phyloP scores from a whole-genome alignment of 176 grass and related monocot species.

The Oryza brachyantha region DNA sequence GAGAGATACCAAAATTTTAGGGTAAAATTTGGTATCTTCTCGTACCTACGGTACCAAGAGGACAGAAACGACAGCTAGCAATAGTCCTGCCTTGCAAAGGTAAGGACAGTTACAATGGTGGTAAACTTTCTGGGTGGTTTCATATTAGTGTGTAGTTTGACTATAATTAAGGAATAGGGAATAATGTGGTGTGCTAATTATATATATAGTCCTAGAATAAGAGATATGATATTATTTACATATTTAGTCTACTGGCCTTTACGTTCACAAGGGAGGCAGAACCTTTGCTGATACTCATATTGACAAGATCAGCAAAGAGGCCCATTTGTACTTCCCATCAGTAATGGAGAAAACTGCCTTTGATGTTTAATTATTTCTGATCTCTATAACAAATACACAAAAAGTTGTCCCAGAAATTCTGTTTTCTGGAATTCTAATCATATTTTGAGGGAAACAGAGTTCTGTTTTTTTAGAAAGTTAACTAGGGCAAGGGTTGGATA shows the following conservation, averaged over 20 bases:
- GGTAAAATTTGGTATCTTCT: too few species aligned
- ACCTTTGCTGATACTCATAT: neutral
- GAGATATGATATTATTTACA: neutral
- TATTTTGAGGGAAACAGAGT: too few species aligned
- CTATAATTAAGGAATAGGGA: slow-evolving; percentile 13
- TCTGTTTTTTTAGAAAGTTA: too few species aligned
- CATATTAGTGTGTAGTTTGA: slow-evolving; percentile 36
- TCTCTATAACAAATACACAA: neutral
- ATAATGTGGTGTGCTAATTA: slow-evolving; percentile 20
- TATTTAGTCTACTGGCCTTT: neutral
- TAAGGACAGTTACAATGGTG: neutral
- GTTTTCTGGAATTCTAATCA: too few species aligned
- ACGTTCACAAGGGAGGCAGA: neutral
- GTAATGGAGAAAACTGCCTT: neutral
- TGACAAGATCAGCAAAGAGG: neutral
- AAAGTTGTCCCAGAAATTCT: too few species aligned
- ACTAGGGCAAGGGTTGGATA: too few species aligned
- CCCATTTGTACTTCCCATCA: neutral
- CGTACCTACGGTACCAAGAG: too few species aligned
- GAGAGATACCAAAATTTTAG: too few species aligned
- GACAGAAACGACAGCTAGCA: neutral
- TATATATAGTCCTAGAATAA: slow-evolving; percentile 25
- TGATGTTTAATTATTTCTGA: neutral
- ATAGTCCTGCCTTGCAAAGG: neutral
- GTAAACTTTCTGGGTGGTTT: slow-evolving; percentile 8